Conservation (phyloP, 768 basidiomycete species). For the Mrakia gelida region DNA sequence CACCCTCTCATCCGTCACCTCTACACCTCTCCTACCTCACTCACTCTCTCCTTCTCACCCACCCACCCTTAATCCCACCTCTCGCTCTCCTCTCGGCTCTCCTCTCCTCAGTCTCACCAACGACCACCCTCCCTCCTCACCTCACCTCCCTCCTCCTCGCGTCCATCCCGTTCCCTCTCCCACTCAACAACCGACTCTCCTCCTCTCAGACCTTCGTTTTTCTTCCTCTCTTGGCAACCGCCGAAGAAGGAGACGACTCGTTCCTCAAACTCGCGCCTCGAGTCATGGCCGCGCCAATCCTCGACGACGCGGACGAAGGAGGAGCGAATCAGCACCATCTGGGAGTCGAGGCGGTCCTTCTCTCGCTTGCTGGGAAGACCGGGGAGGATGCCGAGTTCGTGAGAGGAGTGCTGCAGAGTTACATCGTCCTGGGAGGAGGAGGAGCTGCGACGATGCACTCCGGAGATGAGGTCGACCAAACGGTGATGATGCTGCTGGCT, state of each 20-base stretch:
- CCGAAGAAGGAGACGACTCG: neutral
- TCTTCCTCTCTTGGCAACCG: neutral
- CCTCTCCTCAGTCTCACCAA: neutral
- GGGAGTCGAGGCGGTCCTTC: neutral
- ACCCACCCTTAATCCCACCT: neutral
- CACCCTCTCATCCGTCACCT: neutral
- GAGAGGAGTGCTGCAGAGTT: neutral
- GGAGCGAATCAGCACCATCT: conserved; percentile 2
- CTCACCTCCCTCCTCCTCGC: neutral
- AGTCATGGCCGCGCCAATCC: neutral
- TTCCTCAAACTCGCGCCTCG: neutral
- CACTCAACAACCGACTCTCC: neutral
- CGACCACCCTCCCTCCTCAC: neutral
- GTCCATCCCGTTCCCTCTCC: neutral
- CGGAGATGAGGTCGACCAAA: neutral
- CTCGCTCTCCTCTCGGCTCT: neutral
- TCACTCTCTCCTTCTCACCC: neutral
- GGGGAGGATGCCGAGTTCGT: neutral
- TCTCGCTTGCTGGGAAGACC: neutral
- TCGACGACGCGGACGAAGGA: neutral
- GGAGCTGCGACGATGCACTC: neutral
- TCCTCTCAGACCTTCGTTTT: neutral
- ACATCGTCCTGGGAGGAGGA: neutral
- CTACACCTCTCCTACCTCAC: neutral
- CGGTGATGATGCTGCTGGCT: neutral